Evolutionary conservation across 176 grass and related monocot genomes (phyloP).

Genomic region (Ananas comosus): DNA sequence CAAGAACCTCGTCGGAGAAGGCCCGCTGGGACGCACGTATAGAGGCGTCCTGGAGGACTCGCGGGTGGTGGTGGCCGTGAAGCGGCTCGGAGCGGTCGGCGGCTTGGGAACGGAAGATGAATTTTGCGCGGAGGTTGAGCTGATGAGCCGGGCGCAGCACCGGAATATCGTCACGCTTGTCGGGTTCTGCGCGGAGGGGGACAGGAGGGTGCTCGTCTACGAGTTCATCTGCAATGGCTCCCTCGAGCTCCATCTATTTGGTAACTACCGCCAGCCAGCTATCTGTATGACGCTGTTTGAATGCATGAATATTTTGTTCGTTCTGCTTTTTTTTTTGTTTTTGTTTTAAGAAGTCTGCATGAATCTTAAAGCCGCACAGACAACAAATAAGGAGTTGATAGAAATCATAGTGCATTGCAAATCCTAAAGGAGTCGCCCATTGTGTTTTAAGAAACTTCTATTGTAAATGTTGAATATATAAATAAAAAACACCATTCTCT

Average conservation of each 20-base stretch:
- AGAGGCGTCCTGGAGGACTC: slow-evolving; percentile 20
- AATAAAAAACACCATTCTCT: no score
- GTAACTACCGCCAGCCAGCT: not conserved
- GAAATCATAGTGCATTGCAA: no score
- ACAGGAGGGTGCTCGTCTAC: slow-evolving; percentile 9
- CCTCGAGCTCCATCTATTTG: slow-evolving; percentile 21
- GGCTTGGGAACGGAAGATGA: not conserved
- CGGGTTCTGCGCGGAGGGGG: slow-evolving; percentile 11
- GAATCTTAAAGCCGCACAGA: no score
- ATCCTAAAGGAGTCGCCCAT: no score
- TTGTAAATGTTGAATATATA: no score
- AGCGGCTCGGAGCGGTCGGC: slow-evolving; percentile 6
- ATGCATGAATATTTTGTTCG: no score
- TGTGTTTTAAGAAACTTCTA: no score
- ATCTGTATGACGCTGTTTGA: no score
- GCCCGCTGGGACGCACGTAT: slow-evolving; percentile 4
- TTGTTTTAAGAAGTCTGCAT: no score
- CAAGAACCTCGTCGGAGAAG: slow-evolving; percentile 8
- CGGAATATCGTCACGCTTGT: slow-evolving; percentile 22
- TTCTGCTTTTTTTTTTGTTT: no score
- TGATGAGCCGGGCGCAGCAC: slow-evolving; percentile 22
- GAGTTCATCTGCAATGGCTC: slow-evolving; percentile 29
- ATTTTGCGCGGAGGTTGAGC: slow-evolving; percentile 20
- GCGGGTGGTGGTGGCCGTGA: slow-evolving; percentile 16
- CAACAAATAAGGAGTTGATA: no score